Percentiles rank a stretch among this genome's conserved stretches.
Evolutionary conservation across 2,329 filamentous ascomycete species (phyloP).

Genomic region (Monosporascus sp.): DNA sequence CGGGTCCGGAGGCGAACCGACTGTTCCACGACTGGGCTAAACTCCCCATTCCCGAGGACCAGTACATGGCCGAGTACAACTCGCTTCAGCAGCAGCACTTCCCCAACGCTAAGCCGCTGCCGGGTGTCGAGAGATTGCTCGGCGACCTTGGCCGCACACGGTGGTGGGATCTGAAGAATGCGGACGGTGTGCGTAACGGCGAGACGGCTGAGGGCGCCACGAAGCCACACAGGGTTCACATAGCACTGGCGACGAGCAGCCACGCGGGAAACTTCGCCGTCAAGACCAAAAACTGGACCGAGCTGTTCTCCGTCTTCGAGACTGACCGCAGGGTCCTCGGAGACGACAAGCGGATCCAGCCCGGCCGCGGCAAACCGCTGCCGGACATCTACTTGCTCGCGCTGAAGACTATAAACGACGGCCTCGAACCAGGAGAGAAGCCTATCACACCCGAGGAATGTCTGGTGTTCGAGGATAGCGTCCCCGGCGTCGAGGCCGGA

Average conservation of each 20-base stretch:
- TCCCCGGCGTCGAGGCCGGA: constrained; percentile 87
- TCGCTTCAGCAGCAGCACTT: constrained; percentile 69
- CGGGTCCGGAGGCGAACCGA: constrained; percentile 46
- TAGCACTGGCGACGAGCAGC: constrained; percentile 83
- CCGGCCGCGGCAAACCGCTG: constrained; percentile 84
- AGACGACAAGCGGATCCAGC: constrained; percentile 72
- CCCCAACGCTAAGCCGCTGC: constrained; percentile 66
- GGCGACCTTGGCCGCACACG: constrained; percentile 48
- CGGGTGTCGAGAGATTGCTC: constrained; percentile 70
- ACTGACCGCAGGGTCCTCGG: constrained; percentile 71
- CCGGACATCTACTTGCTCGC: constrained; percentile 93
- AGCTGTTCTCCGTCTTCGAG: constrained; percentile 62
- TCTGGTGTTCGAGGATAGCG: constrained; percentile 92
- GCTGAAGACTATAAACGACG: constrained; percentile 75
- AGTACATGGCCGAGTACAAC: constrained; percentile 57
- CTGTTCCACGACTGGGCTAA: constrained; percentile 75
- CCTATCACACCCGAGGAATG: constrained; percentile 78
- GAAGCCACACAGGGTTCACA: constrained; percentile 51
- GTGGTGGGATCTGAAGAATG: constrained; percentile 38
- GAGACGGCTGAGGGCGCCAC: constrained; percentile 15
- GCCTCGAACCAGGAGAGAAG: constrained; percentile 56
- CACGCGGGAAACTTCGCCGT: constrained; percentile 66
- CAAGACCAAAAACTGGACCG: constrained; percentile 62
- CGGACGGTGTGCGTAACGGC: constrained; percentile 18
- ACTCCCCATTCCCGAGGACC: constrained; percentile 67